These are phyloP conservation scores for Fusarium guadeloupense DNA, from an alignment of 2,329 filamentous ascomycete genomes.

Conservation along the genomic window DNA sequence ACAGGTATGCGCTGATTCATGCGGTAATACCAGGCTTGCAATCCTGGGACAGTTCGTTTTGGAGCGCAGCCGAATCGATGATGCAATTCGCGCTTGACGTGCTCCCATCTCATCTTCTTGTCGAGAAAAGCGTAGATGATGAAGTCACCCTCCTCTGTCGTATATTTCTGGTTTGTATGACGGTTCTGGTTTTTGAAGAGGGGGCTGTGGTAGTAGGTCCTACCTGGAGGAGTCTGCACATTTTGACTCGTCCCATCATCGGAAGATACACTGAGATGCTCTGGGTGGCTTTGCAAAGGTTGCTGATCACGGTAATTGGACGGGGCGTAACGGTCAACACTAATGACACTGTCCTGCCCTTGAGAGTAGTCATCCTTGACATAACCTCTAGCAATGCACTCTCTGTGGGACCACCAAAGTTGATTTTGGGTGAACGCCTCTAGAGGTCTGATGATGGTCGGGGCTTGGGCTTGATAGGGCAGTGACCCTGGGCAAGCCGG, in stretches of 20 bases:
- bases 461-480: slow-evolving; percentile 33
- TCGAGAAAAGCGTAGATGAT: slow-evolving; percentile 55
- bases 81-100: slow-evolving; percentile 50
- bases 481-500: slow-evolving; percentile 39
- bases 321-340: too few species aligned
- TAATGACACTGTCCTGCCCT: too few species aligned
- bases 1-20: slow-evolving; percentile 53
- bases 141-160: slow-evolving; percentile 54
- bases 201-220: slow-evolving; percentile 46
- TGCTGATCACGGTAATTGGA: too few species aligned
- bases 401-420: slow-evolving; percentile 19
- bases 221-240: slow-evolving; percentile 23
- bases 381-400: too few species aligned
- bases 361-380: too few species aligned
- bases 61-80: slow-evolving; percentile 48
- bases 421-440: background rate
- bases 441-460: slow-evolving; percentile 33
- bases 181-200: slow-evolving; percentile 48
- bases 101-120: slow-evolving; percentile 53
- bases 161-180: slow-evolving; percentile 56
- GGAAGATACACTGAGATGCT: slow-evolving; percentile 36
- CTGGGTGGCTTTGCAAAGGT: slow-evolving; percentile 30
- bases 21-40: slow-evolving; percentile 55
- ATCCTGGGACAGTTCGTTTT: slow-evolving; percentile 50
- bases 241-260: too few species aligned